Evolutionary conservation across 768 basidiomycete species (phyloP).

Genomic region (Galerina sulciceps): DNA sequence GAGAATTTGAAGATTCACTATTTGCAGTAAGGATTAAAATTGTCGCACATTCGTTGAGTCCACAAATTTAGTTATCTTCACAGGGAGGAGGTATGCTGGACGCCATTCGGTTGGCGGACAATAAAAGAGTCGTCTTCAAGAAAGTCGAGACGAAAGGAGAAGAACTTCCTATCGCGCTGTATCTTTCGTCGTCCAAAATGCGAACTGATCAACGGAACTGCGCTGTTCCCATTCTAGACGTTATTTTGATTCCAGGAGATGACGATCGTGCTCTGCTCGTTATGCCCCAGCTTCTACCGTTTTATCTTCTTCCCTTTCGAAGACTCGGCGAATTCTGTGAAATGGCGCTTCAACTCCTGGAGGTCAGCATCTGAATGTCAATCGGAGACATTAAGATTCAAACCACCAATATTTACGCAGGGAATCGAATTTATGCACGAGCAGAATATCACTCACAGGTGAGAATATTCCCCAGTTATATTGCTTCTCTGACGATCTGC

Average conservation of each 20-base stretch:
- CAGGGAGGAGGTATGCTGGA: neutral
- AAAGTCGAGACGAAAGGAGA: neutral
- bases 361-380: slow-evolving; percentile 18
- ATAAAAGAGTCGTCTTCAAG: neutral
- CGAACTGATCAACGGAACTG: slow-evolving; percentile 25
- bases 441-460: slow-evolving; percentile 6
- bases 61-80: neutral
- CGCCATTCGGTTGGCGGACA: neutral
- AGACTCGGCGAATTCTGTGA: slow-evolving; percentile 27
- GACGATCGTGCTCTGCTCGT: slow-evolving; percentile 20
- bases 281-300: slow-evolving; percentile 23
- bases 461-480: neutral
- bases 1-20: no score
- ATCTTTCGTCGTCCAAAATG: neutral
- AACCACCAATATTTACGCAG: neutral
- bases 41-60: no score
- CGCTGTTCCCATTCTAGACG: slow-evolving; percentile 25
- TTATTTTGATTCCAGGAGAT: slow-evolving; percentile 23
- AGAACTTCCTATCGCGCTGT: neutral
- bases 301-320: slow-evolving; percentile 22
- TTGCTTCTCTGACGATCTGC: neutral
- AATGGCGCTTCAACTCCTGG: slow-evolving; percentile 19
- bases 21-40: no score
- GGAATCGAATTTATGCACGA: slow-evolving; percentile 4
- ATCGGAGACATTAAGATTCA: neutral